A percentile compares a stretch with the other conserved stretches of the same genome.
These are phyloP conservation scores for Cryptosporidium ryanae DNA, from an alignment of 169 alveolate genomes.

Conservation along the genomic window DNA sequence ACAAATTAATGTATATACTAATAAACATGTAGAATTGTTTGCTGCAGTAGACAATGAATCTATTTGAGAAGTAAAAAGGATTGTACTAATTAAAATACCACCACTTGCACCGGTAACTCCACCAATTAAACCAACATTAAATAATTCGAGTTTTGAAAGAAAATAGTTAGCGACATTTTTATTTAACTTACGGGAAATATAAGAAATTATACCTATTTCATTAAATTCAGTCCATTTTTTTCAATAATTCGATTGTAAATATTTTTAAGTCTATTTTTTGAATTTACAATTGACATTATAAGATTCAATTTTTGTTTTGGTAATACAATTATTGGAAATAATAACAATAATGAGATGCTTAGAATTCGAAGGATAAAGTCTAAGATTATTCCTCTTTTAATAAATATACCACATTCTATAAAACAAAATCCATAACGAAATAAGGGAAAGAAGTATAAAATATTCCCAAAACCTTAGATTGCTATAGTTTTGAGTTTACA, in stretches of 20 bases:
- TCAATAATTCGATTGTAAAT: background rate
- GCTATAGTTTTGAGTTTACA: background rate
- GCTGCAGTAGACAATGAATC: constrained; percentile 70
- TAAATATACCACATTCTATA: constrained; percentile 47
- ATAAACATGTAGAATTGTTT: constrained; percentile 62
- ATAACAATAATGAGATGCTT: background rate
- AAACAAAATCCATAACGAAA: constrained; percentile 39
- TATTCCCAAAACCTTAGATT: constrained; percentile 27
- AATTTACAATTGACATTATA: constrained; percentile 50
- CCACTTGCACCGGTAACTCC: constrained; percentile 75
- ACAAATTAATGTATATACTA: constrained; percentile 33
- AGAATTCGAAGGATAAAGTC: background rate
- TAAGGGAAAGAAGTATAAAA: constrained; percentile 2
- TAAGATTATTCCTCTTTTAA: constrained; percentile 1
- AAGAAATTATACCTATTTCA: constrained; percentile 24
- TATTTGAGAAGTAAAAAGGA: constrained; percentile 45
- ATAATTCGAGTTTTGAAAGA: constrained; percentile 37
- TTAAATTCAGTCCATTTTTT: background rate
- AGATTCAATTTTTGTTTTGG: constrained; percentile 24
- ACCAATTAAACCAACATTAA: constrained; percentile 44
- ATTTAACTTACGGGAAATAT: background rate
- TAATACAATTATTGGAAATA: constrained; percentile 19
- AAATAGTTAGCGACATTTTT: constrained; percentile 13
- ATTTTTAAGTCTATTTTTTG: constrained; percentile 26
- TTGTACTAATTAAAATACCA: constrained; percentile 45